These are phyloP conservation scores for Magnolia changhungtana DNA, from an alignment of 164 flowering plant genomes.

Conservation along the genomic window DNA sequence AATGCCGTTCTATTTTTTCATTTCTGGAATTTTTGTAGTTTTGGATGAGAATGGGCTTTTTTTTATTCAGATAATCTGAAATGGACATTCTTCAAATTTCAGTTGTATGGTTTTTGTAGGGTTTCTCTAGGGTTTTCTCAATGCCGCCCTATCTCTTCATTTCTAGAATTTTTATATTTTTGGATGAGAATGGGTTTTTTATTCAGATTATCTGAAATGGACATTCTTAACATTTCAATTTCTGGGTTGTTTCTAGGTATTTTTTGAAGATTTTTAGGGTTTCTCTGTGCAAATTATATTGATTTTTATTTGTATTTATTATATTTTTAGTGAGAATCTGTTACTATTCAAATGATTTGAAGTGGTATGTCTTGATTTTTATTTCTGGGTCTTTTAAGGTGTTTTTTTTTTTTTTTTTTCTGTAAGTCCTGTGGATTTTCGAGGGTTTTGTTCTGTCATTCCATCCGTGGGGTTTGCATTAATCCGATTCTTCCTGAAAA, in stretches of 20 bases:
- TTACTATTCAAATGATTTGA: no score
- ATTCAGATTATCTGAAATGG: neutral
- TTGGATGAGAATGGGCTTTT: neutral
- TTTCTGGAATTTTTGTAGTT: neutral
- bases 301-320: neutral
- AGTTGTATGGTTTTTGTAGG: conserved; percentile 5
- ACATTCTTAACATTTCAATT: neutral
- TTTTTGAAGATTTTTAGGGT: neutral
- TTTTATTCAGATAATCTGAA: neutral
- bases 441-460: neutral
- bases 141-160: neutral
- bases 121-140: neutral
- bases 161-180: neutral
- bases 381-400: neutral
- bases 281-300: neutral
- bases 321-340: no score
- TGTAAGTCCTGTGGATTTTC: neutral
- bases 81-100: neutral
- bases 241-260: neutral
- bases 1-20: neutral
- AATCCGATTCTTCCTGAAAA: neutral
- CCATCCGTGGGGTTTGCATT: no score
- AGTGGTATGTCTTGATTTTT: no score
- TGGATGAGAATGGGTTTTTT: neutral
- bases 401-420: no score